These are phyloP conservation scores for Entoloma clypeatum DNA, from an alignment of 1,284 basidiomycete species.

Conservation along the genomic window DNA sequence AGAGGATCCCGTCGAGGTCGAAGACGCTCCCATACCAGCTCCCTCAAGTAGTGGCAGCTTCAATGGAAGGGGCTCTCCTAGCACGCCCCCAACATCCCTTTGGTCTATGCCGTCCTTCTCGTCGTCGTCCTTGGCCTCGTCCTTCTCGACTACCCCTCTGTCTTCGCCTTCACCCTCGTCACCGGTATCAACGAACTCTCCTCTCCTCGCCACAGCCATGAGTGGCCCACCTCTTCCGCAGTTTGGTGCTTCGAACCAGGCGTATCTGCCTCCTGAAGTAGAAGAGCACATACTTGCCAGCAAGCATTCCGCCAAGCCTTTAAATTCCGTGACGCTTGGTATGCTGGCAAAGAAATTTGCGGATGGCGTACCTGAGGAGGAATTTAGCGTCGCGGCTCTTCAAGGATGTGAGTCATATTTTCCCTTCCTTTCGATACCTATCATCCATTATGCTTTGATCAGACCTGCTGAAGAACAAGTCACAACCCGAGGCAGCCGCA, in stretches of 20 bases:
- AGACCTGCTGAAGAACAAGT: conserved; percentile 81
- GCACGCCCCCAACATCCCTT: conserved; percentile 16
- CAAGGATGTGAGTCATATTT: conserved; percentile 69
- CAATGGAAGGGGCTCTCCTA: conserved; percentile 5
- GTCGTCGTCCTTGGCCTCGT: conserved; percentile 28
- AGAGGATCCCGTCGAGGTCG: conserved; percentile 32
- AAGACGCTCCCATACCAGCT: conserved; percentile 11
- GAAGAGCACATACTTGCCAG: conserved; percentile 55
- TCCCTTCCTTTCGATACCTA: conserved; percentile 15
- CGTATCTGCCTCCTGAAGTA: conserved; percentile 61
- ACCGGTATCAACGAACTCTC: conserved; percentile 21
- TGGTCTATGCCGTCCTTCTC: conserved; percentile 24
- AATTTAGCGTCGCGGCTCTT: conserved; percentile 81
- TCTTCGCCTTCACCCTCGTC: conserved; percentile 32
- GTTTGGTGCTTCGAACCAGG: conserved; percentile 55
- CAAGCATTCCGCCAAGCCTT: conserved; percentile 58
- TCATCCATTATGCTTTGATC: conserved; percentile 10
- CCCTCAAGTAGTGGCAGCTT: conserved; percentile 9
- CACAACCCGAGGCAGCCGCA: conserved; percentile 68
- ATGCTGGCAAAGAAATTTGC: conserved; percentile 70
- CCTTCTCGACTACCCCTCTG: conserved; percentile 29
- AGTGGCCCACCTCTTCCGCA: conserved; percentile 30
- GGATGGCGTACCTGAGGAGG: conserved; percentile 70
- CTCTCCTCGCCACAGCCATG: conserved; percentile 24
- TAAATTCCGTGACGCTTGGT: conserved; percentile 59